Conservation (phyloP, 139 green algal genomes). For the Coelastrella sp. region DNA sequence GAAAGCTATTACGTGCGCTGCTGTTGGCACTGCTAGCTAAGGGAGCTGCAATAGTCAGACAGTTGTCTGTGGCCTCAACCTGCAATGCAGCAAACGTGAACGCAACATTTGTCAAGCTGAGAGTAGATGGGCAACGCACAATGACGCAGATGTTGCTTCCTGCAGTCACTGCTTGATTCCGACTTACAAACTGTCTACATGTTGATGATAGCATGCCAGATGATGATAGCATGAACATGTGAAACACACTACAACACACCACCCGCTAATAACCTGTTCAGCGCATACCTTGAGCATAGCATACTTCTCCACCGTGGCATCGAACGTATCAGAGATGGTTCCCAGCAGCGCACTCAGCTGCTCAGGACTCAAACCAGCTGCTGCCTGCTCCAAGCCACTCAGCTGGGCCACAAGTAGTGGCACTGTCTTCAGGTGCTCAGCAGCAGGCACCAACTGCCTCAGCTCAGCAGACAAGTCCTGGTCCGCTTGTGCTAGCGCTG, state of each 20-base stretch:
- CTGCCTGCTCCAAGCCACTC: neutral
- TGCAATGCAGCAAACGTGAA: neutral
- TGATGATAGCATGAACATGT: neutral
- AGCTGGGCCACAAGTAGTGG: conserved; percentile 28
- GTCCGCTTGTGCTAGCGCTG: neutral
- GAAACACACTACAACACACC: neutral
- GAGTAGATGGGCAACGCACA: too few relatives aligned
- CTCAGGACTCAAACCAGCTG: conserved; percentile 12
- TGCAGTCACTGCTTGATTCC: too few relatives aligned
- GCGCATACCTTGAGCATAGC: conserved; percentile 40
- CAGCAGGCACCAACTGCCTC: neutral
- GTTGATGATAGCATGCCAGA: neutral
- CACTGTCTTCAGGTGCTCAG: neutral
- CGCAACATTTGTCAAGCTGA: neutral
- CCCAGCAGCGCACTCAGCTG: conserved; percentile 30
- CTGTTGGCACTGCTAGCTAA: neutral
- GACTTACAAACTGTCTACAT: too few relatives aligned
- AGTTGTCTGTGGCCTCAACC: conserved; percentile 36
- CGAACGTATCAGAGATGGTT: conserved; percentile 27
- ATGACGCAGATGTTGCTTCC: too few relatives aligned
- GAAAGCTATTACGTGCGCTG: conserved; percentile 26
- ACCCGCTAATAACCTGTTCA: neutral
- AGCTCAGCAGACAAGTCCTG: conserved; percentile 13
- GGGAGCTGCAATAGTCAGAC: conserved; percentile 18
- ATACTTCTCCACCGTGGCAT: conserved; percentile 45